phyloP scores from a whole-genome alignment of 208 protist species.

The Trypanosomatidae sp. region DNA sequence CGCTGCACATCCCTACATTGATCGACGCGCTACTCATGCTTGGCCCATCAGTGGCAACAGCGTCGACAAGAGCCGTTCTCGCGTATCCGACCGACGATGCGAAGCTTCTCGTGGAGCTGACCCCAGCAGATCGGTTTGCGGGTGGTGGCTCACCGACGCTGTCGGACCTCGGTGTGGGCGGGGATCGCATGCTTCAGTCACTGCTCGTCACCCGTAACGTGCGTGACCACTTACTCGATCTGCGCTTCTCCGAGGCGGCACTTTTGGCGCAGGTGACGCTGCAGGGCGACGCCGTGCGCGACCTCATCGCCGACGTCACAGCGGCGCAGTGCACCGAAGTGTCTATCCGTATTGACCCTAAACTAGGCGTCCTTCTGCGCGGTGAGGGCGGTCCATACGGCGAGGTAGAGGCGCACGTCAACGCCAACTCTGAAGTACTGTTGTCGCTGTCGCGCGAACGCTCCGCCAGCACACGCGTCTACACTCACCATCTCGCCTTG shows the following conservation, averaged over 20 bases:
- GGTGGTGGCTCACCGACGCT: neutral
- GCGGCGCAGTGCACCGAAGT: conserved; percentile 61
- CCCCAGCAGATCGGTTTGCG: conserved; percentile 10
- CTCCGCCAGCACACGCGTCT: conserved; percentile 50
- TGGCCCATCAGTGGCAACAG: conserved; percentile 32
- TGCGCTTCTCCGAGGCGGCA: conserved; percentile 53
- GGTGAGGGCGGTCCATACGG: conserved; percentile 62
- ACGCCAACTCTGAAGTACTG: conserved; percentile 40
- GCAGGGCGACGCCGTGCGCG: conserved; percentile 54
- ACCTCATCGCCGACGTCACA: conserved; percentile 59
- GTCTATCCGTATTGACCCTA: conserved; percentile 32
- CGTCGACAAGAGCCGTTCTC: conserved; percentile 35
- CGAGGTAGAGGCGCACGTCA: conserved; percentile 44
- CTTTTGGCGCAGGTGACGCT: conserved; percentile 51
- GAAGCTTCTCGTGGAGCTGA: conserved; percentile 69
- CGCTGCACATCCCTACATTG: conserved; percentile 65
- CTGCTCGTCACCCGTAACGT: conserved; percentile 65
- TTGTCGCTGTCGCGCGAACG: conserved; percentile 28
- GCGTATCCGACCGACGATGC: conserved; percentile 56
- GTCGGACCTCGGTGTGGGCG: conserved; percentile 1
- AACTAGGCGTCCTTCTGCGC: conserved; percentile 45
- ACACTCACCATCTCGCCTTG: conserved; percentile 61
- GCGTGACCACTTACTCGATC: conserved; percentile 53
- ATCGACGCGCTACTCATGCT: conserved; percentile 69
- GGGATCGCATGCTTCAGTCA: conserved; percentile 47